Evolutionary conservation across 2,329 filamentous ascomycete genomes (phyloP).

Genomic region (Neofusicoccum umdonicola): DNA sequence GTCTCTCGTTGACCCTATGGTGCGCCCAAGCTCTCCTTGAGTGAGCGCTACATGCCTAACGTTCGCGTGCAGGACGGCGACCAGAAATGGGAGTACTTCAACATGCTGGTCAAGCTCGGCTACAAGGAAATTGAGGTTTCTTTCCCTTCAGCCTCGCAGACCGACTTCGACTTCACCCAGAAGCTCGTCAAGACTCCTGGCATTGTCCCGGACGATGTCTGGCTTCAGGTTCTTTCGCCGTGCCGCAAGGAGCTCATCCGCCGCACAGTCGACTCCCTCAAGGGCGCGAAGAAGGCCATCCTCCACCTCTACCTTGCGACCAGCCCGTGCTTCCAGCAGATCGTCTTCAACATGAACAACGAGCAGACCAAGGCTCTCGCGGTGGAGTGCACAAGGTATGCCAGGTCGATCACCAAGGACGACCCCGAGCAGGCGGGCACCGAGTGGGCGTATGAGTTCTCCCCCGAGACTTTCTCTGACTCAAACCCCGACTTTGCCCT

Average conservation of each 20-base stretch:
- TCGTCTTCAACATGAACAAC: slow-evolving; percentile 86
- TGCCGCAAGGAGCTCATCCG: slow-evolving; percentile 89
- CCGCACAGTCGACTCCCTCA: slow-evolving; percentile 83
- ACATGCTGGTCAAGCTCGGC: slow-evolving; percentile 86
- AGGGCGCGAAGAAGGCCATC: slow-evolving; percentile 88
- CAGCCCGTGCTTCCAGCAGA: slow-evolving; percentile 87
- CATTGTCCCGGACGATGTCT: slow-evolving; percentile 82
- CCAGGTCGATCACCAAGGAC: slow-evolving; percentile 85
- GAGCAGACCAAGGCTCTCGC: slow-evolving; percentile 79
- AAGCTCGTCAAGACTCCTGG: slow-evolving; percentile 82
- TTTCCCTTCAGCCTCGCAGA: slow-evolving; percentile 91
- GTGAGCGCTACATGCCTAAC: not conserved
- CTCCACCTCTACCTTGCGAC: slow-evolving; percentile 96
- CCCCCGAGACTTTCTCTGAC: slow-evolving; percentile 87
- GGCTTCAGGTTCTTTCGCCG: slow-evolving; percentile 86
- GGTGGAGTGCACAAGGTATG: slow-evolving; percentile 80
- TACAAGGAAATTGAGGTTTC: slow-evolving; percentile 98
- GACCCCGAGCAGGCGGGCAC: slow-evolving; percentile 57
- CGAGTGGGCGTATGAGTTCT: slow-evolving; percentile 79
- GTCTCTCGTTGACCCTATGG: slow-evolving; percentile 89
- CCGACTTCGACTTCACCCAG: slow-evolving; percentile 93
- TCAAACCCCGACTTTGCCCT: slow-evolving; percentile 80
- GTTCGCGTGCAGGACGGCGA: slow-evolving; percentile 68
- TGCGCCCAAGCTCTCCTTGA: slow-evolving; percentile 39
- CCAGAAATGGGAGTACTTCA: slow-evolving; percentile 93